Evolutionary conservation across 2,329 filamentous ascomycete species (phyloP).

Genomic region (Neonectria ditissima): DNA sequence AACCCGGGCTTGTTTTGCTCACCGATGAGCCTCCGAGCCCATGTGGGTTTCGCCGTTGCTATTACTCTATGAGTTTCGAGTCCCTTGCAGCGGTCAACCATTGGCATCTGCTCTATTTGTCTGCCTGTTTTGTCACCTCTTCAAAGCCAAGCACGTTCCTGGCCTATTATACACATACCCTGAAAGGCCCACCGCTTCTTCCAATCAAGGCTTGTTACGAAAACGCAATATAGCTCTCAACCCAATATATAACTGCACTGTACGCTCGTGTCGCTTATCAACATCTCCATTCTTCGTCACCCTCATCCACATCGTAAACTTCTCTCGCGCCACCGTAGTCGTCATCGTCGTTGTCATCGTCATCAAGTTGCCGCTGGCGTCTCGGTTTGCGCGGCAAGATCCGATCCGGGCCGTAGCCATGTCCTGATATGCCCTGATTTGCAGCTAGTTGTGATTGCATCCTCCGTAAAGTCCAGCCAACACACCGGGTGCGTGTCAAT

Average conservation of each 20-base stretch:
- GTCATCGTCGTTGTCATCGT: slow-evolving; percentile 26
- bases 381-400: slow-evolving; percentile 42
- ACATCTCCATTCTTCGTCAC: slow-evolving; percentile 30
- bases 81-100: slow-evolving; percentile 9
- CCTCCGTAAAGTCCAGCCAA: slow-evolving; percentile 94
- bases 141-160: slow-evolving; percentile 9
- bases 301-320: slow-evolving; percentile 26
- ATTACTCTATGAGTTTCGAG: slow-evolving; percentile 24
- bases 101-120: slow-evolving; percentile 20
- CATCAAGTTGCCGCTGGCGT: slow-evolving; percentile 36
- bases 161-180: slow-evolving; percentile 13
- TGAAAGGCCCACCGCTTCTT: slow-evolving; percentile 13
- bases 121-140: slow-evolving; percentile 22
- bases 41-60: slow-evolving; percentile 38
- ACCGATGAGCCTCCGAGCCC: slow-evolving; percentile 45
- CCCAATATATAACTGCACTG: slow-evolving; percentile 20
- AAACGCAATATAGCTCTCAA: background rate
- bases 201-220: slow-evolving; percentile 14
- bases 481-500: slow-evolving; percentile 88
- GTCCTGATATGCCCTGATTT: slow-evolving; percentile 83
- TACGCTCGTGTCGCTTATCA: slow-evolving; percentile 23
- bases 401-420: slow-evolving; percentile 72
- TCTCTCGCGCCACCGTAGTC: slow-evolving; percentile 25
- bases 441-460: slow-evolving; percentile 92
- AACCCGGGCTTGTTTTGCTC: slow-evolving; percentile 26